phyloP scores from a whole-genome alignment of 176 grass and related monocot genomes.

The Panicum miliaceum region DNA sequence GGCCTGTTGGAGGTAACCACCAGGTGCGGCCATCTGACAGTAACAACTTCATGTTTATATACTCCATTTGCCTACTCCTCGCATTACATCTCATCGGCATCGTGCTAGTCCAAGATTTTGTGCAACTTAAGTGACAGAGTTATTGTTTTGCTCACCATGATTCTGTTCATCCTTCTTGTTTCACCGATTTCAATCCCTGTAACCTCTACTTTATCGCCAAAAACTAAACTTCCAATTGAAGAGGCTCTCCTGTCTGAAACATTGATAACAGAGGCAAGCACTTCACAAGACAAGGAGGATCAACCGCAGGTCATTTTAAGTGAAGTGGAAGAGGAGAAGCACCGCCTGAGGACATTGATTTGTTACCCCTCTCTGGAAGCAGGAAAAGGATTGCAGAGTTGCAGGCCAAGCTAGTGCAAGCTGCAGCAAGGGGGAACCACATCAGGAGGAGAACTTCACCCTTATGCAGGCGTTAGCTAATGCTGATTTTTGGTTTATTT shows the following conservation, averaged over 20 bases:
- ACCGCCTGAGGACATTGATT: constrained; percentile 49
- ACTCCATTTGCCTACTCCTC: constrained; percentile 69
- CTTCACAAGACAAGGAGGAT: constrained; percentile 45
- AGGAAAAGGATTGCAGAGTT: constrained; percentile 72
- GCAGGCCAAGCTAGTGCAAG: constrained; percentile 62
- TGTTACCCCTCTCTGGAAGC: constrained; percentile 58
- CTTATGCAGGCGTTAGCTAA: constrained; percentile 72
- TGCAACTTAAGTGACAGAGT: constrained; percentile 48
- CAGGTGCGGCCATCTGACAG: constrained; percentile 68
- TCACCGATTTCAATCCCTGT: constrained; percentile 57
- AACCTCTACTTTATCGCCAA: constrained; percentile 54
- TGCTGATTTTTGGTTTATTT: constrained; percentile 93
- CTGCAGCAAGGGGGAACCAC: constrained; percentile 72
- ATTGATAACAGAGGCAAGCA: constrained; percentile 52
- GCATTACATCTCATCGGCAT: constrained; percentile 76
- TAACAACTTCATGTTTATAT: constrained; percentile 73
- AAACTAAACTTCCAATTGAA: constrained; percentile 54
- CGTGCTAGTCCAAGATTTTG: constrained; percentile 79
- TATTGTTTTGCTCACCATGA: constrained; percentile 52
- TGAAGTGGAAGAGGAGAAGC: constrained; percentile 76
- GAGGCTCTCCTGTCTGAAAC: constrained; percentile 54
- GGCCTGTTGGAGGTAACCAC: constrained; percentile 66
- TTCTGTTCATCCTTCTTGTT: constrained; percentile 67
- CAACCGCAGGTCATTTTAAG: constrained; percentile 61
- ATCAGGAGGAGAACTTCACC: constrained; percentile 81